phyloP scores from a whole-genome alignment of 2,329 filamentous ascomycete species.

The Sarocladium oryzae region DNA sequence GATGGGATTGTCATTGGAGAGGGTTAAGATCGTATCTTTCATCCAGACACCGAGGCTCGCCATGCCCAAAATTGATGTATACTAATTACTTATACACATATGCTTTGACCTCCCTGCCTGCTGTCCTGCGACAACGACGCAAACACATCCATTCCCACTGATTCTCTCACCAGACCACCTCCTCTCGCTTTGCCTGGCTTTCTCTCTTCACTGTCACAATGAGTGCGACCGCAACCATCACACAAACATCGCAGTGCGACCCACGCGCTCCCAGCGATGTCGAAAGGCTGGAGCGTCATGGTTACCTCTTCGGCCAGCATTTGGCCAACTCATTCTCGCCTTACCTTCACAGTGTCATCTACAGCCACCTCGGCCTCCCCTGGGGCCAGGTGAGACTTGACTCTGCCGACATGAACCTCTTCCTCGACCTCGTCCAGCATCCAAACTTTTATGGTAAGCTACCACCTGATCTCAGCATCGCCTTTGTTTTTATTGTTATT shows the following conservation, averaged over 20 bases:
- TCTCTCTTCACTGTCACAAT: too few relatives aligned
- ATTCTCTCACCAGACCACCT: too few relatives aligned
- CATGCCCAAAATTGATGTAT: too few relatives aligned
- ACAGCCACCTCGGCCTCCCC: constrained; percentile 40
- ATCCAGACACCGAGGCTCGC: neutral
- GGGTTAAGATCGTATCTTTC: neutral
- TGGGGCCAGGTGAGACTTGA: constrained; percentile 49
- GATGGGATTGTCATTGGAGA: neutral
- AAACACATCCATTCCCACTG: too few relatives aligned
- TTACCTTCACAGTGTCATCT: constrained; percentile 47
- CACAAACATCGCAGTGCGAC: neutral
- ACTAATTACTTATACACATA: neutral
- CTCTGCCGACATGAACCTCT: constrained; percentile 41
- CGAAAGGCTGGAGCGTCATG: constrained; percentile 34
- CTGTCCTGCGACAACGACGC: too few relatives aligned
- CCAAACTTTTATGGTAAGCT: constrained; percentile 54
- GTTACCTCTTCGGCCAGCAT: constrained; percentile 53
- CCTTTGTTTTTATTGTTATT: neutral
- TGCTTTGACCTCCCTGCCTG: too few relatives aligned
- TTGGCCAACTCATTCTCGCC: constrained; percentile 50
- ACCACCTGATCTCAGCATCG: neutral
- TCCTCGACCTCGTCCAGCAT: constrained; percentile 45
- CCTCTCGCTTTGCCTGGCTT: too few relatives aligned
- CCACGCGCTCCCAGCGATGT: constrained; percentile 12
- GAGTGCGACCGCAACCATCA: neutral